Percentiles rank a stretch among this genome's conserved stretches.
Evolutionary conservation across 179 eudicot genomes (phyloP).

Genomic region (Heliamphora pulchella): DNA sequence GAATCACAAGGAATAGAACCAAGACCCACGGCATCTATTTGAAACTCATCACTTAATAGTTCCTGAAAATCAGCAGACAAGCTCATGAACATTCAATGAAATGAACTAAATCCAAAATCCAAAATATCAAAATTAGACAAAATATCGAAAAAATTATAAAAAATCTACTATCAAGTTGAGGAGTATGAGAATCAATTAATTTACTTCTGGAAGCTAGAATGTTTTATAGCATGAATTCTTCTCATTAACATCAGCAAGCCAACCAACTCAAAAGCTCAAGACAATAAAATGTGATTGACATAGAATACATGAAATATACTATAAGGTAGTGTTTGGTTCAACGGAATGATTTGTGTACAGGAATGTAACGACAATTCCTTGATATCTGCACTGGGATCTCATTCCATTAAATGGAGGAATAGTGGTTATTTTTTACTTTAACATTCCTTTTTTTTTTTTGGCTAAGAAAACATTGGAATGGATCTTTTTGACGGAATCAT

Average conservation of each 20-base stretch:
- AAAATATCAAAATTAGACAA: not conserved
- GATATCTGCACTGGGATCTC: no score
- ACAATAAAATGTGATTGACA: not conserved
- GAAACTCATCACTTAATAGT: conserved; percentile 35
- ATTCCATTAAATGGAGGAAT: no score
- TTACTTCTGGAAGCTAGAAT: not conserved
- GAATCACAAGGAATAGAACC: conserved; percentile 67
- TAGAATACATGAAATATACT: not conserved
- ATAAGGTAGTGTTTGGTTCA: no score
- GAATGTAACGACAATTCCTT: no score
- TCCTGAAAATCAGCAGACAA: conserved; percentile 33
- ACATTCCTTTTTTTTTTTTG: no score
- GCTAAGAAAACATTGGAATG: no score
- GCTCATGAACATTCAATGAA: not conserved
- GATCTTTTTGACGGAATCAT: no score
- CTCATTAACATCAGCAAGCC: not conserved
- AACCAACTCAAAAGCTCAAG: not conserved
- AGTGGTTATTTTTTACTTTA: no score
- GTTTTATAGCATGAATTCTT: not conserved
- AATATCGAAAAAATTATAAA: not conserved
- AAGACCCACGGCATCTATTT: conserved; percentile 35
- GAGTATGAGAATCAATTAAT: not conserved
- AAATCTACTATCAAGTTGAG: not conserved
- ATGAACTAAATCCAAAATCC: not conserved
- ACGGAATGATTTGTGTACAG: no score